Conservation (phyloP, 352 stramenopile species). For the Pythium biforme region DNA sequence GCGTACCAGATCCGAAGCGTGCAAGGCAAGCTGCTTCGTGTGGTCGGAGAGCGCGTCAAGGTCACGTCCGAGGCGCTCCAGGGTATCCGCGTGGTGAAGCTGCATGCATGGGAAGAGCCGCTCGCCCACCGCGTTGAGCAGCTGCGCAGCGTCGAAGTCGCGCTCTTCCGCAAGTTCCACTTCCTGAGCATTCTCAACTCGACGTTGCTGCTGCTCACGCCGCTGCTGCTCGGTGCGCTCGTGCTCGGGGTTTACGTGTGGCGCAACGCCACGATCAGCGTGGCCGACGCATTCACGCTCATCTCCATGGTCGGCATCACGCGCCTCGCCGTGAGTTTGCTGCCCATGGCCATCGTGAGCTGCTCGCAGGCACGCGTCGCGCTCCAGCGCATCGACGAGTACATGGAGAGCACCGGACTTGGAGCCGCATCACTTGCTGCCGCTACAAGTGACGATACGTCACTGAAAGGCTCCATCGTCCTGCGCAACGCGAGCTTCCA, state of each 20-base stretch:
- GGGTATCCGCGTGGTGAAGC: constrained; percentile 91
- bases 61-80: constrained; percentile 92
- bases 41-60: constrained; percentile 84
- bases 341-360: constrained; percentile 23
- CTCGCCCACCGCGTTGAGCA: constrained; percentile 32
- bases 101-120: constrained; percentile 84
- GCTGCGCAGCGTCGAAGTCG: constrained; percentile 45
- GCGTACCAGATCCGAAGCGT: constrained; percentile 22
- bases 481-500: constrained; percentile 26
- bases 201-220: constrained; percentile 50
- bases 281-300: constrained; percentile 52
- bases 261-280: constrained; percentile 32
- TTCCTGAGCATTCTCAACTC: constrained; percentile 21
- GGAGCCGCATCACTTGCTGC: constrained; percentile 27
- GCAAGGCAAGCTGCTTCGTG: constrained; percentile 25
- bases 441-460: background rate
- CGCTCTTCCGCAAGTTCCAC: constrained; percentile 13
- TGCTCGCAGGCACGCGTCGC: constrained; percentile 28
- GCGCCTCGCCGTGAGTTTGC: constrained; percentile 34
- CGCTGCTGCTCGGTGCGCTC: constrained; percentile 38
- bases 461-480: constrained; percentile 22
- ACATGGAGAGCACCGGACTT: constrained; percentile 29
- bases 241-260: constrained; percentile 44
- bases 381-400: constrained; percentile 24
- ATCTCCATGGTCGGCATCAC: constrained; percentile 65